Percentiles rank a stretch among this genome's conserved stretches.
phyloP scores from a whole-genome alignment of 2,329 filamentous ascomycete species.

The Rutstroemia sp. region DNA sequence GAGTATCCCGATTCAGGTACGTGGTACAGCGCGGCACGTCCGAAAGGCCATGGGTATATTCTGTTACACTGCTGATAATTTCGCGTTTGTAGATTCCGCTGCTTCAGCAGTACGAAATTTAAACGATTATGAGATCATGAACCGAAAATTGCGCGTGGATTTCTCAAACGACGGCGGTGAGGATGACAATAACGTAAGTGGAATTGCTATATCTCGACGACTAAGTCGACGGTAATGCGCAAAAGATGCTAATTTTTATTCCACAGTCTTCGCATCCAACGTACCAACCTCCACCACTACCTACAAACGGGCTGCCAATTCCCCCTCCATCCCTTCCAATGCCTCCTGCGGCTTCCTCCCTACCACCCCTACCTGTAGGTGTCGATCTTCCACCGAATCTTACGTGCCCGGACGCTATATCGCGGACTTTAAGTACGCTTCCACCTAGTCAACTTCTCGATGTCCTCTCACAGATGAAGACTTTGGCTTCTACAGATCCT shows the following conservation, averaged over 20 bases:
- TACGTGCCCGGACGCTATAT: slow-evolving; percentile 84
- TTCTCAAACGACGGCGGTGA: slow-evolving; percentile 83
- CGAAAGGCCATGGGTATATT: slow-evolving; percentile 1
- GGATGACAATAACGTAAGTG: slow-evolving; percentile 39
- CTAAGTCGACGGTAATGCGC: neutral
- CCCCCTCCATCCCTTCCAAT: slow-evolving; percentile 21
- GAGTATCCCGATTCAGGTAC: slow-evolving; percentile 87
- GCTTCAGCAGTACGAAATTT: slow-evolving; percentile 91
- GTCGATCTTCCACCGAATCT: slow-evolving; percentile 77
- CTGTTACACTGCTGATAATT: slow-evolving; percentile 1
- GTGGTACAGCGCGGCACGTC: neutral
- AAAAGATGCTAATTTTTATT: neutral
- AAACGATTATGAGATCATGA: slow-evolving; percentile 93
- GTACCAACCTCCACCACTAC: slow-evolving; percentile 7
- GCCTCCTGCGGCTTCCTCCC: slow-evolving; percentile 35
- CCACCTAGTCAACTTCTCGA: slow-evolving; percentile 86
- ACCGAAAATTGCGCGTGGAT: slow-evolving; percentile 87
- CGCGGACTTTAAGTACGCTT: slow-evolving; percentile 78
- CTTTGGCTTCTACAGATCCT: slow-evolving; percentile 74
- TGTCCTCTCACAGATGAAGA: slow-evolving; percentile 91
- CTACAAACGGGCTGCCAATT: slow-evolving; percentile 15
- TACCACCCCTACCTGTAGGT: slow-evolving; percentile 79
- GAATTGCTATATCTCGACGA: neutral
- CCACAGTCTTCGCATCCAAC: slow-evolving; percentile 5
- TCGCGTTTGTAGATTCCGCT: slow-evolving; percentile 55